Evolutionary conservation across 2,329 filamentous ascomycete species (phyloP).

Genomic region (Fusarium chlamydosporum): DNA sequence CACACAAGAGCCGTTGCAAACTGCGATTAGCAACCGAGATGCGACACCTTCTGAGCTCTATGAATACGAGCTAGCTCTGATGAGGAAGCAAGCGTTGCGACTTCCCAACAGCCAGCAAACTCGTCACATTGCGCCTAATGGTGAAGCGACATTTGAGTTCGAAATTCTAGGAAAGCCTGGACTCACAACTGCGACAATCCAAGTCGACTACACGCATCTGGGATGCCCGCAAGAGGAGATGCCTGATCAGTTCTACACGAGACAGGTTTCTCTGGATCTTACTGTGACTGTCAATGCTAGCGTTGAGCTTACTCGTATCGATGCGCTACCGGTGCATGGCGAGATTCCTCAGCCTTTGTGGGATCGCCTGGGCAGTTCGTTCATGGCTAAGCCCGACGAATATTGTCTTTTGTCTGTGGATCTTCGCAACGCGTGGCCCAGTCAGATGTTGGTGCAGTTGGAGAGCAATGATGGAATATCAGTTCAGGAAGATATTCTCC

Average conservation of each 20-base stretch:
- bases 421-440: slow-evolving; percentile 91
- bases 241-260: slow-evolving; percentile 82
- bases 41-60: slow-evolving; percentile 84
- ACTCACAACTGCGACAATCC: slow-evolving; percentile 81
- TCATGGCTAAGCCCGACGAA: slow-evolving; percentile 65
- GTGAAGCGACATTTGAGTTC: slow-evolving; percentile 80
- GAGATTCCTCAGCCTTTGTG: slow-evolving; percentile 74
- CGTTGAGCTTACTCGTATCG: slow-evolving; percentile 83
- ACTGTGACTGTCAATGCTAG: slow-evolving; percentile 94
- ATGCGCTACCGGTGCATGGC: slow-evolving; percentile 80
- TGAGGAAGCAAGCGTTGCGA: slow-evolving; percentile 78
- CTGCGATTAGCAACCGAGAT: slow-evolving; percentile 81
- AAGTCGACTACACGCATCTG: slow-evolving; percentile 89
- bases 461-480: slow-evolving; percentile 64
- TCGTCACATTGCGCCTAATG: slow-evolving; percentile 75
- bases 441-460: slow-evolving; percentile 77
- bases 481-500: slow-evolving; percentile 71
- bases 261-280: slow-evolving; percentile 84
- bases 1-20: slow-evolving; percentile 81
- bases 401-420: slow-evolving; percentile 87
- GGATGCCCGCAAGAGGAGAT: slow-evolving; percentile 77
- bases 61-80: slow-evolving; percentile 85
- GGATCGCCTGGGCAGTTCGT: slow-evolving; percentile 59
- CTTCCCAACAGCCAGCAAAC: slow-evolving; percentile 66
- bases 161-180: slow-evolving; percentile 90